Evolutionary conservation across 2,329 filamentous ascomycete species (phyloP).

Genomic region (Fusarium sp.): DNA sequence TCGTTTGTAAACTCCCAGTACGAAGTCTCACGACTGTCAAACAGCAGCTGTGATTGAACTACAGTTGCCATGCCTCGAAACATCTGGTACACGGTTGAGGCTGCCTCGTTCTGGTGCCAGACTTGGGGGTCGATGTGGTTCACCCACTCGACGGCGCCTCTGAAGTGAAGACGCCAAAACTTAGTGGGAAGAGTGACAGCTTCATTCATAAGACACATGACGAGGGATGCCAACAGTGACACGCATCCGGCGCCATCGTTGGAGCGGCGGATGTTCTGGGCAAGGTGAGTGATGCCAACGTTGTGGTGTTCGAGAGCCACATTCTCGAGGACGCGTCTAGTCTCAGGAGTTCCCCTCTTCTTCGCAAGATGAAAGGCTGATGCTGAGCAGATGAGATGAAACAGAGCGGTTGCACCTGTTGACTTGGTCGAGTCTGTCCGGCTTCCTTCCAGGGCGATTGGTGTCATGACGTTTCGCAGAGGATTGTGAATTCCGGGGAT

Average conservation of each 20-base stretch:
- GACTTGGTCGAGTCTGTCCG: conserved; percentile 35
- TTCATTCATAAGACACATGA: conserved; percentile 43
- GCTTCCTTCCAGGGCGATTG: conserved; percentile 41
- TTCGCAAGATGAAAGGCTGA: conserved; percentile 40
- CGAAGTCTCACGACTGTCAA: conserved; percentile 28
- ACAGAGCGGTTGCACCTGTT: conserved; percentile 37
- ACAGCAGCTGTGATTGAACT: conserved; percentile 37
- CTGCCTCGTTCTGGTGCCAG: conserved; percentile 39
- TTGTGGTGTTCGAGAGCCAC: conserved; percentile 43
- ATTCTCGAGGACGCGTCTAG: conserved; percentile 32
- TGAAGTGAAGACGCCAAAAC: conserved; percentile 42
- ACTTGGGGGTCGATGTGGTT: conserved; percentile 43
- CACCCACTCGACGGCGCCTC: conserved; percentile 43
- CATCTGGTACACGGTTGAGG: conserved; percentile 42
- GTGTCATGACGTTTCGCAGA: conserved; percentile 40
- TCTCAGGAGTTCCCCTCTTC: conserved; percentile 20
- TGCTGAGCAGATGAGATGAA: conserved; percentile 43
- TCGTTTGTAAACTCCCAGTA: conserved; percentile 40
- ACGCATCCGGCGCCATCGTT: conserved; percentile 40
- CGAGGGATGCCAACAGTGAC: conserved; percentile 33
- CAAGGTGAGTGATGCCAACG: conserved; percentile 40
- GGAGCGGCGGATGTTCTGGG: conserved; percentile 40
- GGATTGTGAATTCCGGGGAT: conserved; percentile 39
- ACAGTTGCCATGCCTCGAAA: conserved; percentile 41
- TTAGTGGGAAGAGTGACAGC: conserved; percentile 40